Conservation (phyloP, 345 rosid species). For the Moricandia moricandioides region DNA sequence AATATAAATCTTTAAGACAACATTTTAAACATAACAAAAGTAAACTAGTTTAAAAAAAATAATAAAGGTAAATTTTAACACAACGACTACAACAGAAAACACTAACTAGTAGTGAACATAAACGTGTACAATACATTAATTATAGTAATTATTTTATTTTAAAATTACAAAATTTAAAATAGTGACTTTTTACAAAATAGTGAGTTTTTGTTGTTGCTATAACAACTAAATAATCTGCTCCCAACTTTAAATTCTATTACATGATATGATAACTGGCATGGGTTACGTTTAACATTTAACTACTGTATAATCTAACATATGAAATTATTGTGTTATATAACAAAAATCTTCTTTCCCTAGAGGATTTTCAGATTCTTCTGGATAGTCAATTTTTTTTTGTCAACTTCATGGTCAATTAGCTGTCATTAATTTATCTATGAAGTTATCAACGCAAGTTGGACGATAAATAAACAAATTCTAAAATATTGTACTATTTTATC, state of each 20-base stretch:
- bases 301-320: not conserved
- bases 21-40: not conserved
- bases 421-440: conserved; percentile 19
- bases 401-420: conserved; percentile 13
- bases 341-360: not conserved
- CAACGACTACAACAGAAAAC: not conserved
- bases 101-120: not conserved
- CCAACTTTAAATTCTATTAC: not conserved
- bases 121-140: not conserved
- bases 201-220: not conserved
- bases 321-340: not conserved
- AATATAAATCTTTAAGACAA: not conserved
- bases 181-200: not conserved
- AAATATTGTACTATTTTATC: not conserved
- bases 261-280: not conserved
- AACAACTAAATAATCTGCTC: not conserved
- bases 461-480: conserved; percentile 8
- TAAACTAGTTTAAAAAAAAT: too few relatives aligned
- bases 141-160: not conserved
- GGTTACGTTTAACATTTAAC: too few relatives aligned
- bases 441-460: conserved; percentile 31
- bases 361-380: not conserved
- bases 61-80: not conserved
- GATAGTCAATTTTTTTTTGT: not conserved
- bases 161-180: not conserved